phyloP scores from a whole-genome alignment of 306 rosid genomes.

The Sechiopsis laciniata region DNA sequence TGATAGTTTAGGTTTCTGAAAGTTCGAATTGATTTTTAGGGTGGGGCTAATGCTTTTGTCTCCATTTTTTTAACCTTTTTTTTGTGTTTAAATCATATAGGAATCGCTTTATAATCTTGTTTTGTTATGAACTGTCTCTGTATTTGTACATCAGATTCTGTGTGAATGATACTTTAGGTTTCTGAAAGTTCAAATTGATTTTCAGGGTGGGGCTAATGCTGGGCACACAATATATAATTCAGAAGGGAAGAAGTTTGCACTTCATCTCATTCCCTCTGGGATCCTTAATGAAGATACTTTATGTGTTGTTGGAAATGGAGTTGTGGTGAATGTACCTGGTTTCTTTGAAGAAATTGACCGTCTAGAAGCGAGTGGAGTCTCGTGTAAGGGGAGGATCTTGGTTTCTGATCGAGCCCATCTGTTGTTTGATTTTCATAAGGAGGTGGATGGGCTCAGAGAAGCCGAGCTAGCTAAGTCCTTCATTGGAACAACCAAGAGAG shows the following conservation, averaged over 20 bases:
- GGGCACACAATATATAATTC: slow-evolving; percentile 92
- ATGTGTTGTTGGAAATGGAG: slow-evolving; percentile 93
- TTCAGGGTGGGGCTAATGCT: slow-evolving; percentile 94
- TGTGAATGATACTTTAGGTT: background rate
- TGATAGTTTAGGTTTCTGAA: background rate
- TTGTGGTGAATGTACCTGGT: slow-evolving; percentile 86
- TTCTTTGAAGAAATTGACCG: slow-evolving; percentile 78
- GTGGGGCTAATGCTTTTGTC: slow-evolving; percentile 74
- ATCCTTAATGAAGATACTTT: slow-evolving; percentile 82
- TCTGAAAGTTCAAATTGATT: background rate
- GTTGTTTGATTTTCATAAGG: slow-evolving; percentile 88
- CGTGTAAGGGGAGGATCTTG: slow-evolving; percentile 85
- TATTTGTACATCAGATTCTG: background rate
- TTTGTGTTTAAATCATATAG: too few species aligned
- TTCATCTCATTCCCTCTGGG: slow-evolving; percentile 94
- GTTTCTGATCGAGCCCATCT: slow-evolving; percentile 90
- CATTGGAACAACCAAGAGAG: slow-evolving; percentile 96
- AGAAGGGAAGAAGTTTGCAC: slow-evolving; percentile 94
- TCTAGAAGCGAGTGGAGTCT: slow-evolving; percentile 68
- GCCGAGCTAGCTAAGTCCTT: slow-evolving; percentile 83
- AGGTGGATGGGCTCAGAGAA: slow-evolving; percentile 86
- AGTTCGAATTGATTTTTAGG: slow-evolving; percentile 34
- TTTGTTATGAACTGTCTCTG: background rate
- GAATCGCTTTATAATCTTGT: background rate
- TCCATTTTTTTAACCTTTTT: too few species aligned